A percentile compares a stretch with the other conserved stretches of the same genome.
Evolutionary conservation across 2,329 filamentous ascomycete species (phyloP).

Genomic region (Aspergillus sp.): DNA sequence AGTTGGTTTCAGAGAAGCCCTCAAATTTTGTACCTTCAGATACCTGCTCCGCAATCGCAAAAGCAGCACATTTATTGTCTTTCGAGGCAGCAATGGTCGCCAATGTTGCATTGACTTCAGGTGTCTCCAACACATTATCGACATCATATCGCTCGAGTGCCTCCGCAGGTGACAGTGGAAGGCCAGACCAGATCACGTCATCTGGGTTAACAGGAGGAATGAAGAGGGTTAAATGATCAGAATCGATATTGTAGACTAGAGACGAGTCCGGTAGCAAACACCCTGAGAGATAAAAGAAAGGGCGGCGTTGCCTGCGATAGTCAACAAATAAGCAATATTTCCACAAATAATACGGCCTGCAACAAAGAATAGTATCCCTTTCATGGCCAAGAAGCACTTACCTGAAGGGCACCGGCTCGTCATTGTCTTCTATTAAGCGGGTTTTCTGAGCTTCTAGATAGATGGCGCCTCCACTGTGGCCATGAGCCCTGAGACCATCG

Average conservation of each 20-base stretch:
- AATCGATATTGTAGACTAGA: constrained; percentile 75
- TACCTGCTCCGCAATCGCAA: constrained; percentile 76
- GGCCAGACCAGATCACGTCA: constrained; percentile 87
- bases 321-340: constrained; percentile 9
- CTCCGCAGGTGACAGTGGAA: constrained; percentile 75
- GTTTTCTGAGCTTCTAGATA: constrained; percentile 87
- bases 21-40: constrained; percentile 71
- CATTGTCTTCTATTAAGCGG: constrained; percentile 83
- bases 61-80: constrained; percentile 56
- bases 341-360: not conserved
- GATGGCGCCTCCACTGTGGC: constrained; percentile 71
- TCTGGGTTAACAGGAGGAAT: constrained; percentile 87
- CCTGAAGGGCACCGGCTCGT: constrained; percentile 78
- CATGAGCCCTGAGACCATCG: constrained; percentile 66
- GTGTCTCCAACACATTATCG: constrained; percentile 71
- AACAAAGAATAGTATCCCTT: not conserved
- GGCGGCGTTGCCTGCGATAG: constrained; percentile 71
- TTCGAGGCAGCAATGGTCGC: constrained; percentile 46
- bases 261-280: constrained; percentile 78
- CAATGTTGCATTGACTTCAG: constrained; percentile 73
- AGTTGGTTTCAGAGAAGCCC: constrained; percentile 65
- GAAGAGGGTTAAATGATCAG: constrained; percentile 76
- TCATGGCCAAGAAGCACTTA: constrained; percentile 35
- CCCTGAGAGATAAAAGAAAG: constrained; percentile 93
- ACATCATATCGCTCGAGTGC: constrained; percentile 77